Conservation (phyloP, 2,329 filamentous ascomycete species). For the Claviceps monticola region DNA sequence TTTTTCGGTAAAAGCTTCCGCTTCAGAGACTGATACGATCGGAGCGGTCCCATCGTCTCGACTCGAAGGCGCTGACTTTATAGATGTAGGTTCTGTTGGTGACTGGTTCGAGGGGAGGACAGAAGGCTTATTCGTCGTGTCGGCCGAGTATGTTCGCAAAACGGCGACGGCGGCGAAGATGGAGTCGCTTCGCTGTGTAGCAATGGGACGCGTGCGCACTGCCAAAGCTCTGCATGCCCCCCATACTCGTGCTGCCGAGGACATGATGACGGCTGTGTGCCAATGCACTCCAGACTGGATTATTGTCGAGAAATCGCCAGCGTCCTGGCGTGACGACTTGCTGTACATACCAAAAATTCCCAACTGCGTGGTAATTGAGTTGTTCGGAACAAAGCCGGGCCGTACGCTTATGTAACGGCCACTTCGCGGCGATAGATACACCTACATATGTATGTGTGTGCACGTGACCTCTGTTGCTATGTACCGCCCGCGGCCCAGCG, state of each 20-base stretch:
- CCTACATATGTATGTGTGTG: too few species aligned
- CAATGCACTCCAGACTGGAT: conserved; percentile 1
- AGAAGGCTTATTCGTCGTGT: conserved; percentile 10
- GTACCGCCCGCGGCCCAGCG: too few species aligned
- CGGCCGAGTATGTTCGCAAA: conserved; percentile 19
- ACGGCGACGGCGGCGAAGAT: conserved; percentile 11
- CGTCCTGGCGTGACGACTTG: conserved; percentile 3
- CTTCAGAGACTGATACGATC: too few species aligned
- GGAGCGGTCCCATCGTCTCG: not conserved
- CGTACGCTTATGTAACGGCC: conserved; percentile 2
- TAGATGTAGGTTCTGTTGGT: not conserved
- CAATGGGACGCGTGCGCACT: conserved; percentile 14
- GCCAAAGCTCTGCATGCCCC: conserved; percentile 21
- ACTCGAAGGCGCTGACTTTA: not conserved
- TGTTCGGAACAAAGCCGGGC: conserved; percentile 10
- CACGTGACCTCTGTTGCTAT: too few species aligned
- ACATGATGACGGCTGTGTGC: conserved; percentile 16
- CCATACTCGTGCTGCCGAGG: conserved; percentile 20
- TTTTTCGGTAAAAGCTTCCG: not conserved
- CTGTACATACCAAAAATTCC: conserved; percentile 1
- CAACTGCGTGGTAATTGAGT: not conserved
- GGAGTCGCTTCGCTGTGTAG: conserved; percentile 11
- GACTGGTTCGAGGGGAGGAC: not conserved
- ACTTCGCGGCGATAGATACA: not conserved
- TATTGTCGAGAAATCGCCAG: not conserved